Evolutionary conservation across 148 eudicot genomes (phyloP).

Genomic region (Chenopodium suecicum): DNA sequence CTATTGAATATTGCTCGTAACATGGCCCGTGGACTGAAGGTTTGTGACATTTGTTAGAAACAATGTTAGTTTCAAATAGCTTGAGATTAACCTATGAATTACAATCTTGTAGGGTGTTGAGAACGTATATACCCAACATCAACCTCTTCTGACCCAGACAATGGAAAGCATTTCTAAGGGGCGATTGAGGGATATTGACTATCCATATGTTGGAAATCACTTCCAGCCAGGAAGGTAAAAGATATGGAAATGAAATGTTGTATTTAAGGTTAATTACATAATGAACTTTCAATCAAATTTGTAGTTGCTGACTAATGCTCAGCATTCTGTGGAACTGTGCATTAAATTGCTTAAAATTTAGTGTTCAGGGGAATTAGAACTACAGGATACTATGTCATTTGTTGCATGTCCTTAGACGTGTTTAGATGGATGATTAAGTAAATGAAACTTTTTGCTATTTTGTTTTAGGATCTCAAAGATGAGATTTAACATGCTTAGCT

Average conservation of each 20-base stretch:
- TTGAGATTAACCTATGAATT: slow-evolving; percentile 21
- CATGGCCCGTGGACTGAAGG: slow-evolving; percentile 99
- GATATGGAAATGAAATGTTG: not conserved
- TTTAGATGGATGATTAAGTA: too few relatives aligned
- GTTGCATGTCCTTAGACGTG: too few relatives aligned
- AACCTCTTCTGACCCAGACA: slow-evolving; percentile 80
- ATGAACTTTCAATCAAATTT: not conserved
- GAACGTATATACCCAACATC: slow-evolving; percentile 98
- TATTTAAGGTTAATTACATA: not conserved
- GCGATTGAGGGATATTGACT: slow-evolving; percentile 85
- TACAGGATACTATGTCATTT: too few relatives aligned
- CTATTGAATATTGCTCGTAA: slow-evolving; percentile 86
- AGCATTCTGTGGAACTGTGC: not conserved
- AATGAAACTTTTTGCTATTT: too few relatives aligned
- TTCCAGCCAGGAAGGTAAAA: slow-evolving; percentile 80
- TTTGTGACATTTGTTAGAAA: slow-evolving; percentile 21
- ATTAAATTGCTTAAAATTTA: not conserved
- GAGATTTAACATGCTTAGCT: not conserved
- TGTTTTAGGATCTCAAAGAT: not conserved
- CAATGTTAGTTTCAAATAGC: not conserved
- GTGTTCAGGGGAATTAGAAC: too few relatives aligned
- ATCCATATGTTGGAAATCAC: slow-evolving; percentile 84
- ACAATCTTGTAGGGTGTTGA: slow-evolving; percentile 74
- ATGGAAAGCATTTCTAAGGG: slow-evolving; percentile 91
- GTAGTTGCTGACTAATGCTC: not conserved